phyloP scores from a whole-genome alignment of 352 stramenopile genomes.

The Aphanomyces stellatus region DNA sequence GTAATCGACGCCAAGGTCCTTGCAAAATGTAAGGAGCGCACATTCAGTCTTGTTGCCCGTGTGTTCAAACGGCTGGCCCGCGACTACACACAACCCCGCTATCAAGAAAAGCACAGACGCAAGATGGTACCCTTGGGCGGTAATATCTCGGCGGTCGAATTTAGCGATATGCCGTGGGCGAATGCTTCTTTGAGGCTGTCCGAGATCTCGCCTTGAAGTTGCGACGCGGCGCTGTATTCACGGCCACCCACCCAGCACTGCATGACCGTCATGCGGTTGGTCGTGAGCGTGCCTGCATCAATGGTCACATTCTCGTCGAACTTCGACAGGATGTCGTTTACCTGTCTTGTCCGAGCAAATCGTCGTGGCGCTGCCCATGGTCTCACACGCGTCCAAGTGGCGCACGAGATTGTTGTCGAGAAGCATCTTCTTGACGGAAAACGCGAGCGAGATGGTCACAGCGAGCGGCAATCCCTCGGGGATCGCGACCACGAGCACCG shows the following conservation, averaged over 20 bases:
- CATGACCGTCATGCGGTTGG: constrained; percentile 97
- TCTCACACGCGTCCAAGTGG: constrained; percentile 79
- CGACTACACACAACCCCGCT: constrained; percentile 23
- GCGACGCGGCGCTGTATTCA: constrained; percentile 41
- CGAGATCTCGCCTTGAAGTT: constrained; percentile 47
- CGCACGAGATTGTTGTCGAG: constrained; percentile 83
- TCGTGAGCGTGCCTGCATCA: constrained; percentile 88
- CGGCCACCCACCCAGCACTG: constrained; percentile 65
- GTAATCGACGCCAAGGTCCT: constrained; percentile 65
- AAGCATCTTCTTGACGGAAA: constrained; percentile 87
- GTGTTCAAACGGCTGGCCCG: constrained; percentile 49
- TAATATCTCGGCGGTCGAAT: constrained; percentile 68
- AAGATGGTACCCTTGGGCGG: constrained; percentile 30
- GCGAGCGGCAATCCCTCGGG: constrained; percentile 94
- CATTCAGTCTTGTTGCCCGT: constrained; percentile 80
- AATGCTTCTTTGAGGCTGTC: constrained; percentile 56
- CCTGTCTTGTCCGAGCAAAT: constrained; percentile 94
- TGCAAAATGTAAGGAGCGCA: constrained; percentile 58
- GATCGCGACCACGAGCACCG: constrained; percentile 90
- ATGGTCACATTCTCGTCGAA: constrained; percentile 28
- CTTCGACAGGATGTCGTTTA: neutral
- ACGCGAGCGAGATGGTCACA: constrained; percentile 94
- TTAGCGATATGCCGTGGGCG: constrained; percentile 55
- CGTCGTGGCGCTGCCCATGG: constrained; percentile 87
- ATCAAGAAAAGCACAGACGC: no score